phyloP scores from a whole-genome alignment of 306 rosid species.

The Dryas alaskensis region DNA sequence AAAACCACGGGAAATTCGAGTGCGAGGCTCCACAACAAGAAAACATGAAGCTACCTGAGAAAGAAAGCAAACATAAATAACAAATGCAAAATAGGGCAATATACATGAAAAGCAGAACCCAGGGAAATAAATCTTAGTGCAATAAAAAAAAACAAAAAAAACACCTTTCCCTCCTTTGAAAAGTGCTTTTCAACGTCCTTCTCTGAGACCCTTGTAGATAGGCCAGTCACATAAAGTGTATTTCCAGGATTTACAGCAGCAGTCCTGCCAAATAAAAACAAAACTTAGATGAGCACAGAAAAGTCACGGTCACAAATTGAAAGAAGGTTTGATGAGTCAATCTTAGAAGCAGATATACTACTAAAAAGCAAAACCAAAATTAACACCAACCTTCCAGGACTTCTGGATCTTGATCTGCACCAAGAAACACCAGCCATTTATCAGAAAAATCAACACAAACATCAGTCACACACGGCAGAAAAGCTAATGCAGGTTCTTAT shows the following conservation, averaged over 20 bases:
- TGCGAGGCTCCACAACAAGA: conserved; percentile 93
- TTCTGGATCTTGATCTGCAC: conserved; percentile 81
- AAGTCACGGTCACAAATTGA: not conserved
- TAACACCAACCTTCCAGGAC: conserved; percentile 64
- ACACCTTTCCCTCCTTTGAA: conserved; percentile 92
- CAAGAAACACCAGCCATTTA: conserved; percentile 26
- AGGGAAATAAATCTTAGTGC: not conserved
- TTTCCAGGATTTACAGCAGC: conserved; percentile 59
- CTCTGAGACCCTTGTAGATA: conserved; percentile 86
- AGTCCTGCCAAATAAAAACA: conserved; percentile 33
- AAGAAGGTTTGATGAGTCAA: not conserved
- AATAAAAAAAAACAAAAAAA: not conserved
- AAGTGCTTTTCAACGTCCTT: conserved; percentile 91
- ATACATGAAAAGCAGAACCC: not conserved
- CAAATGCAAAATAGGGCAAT: not conserved
- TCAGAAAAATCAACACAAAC: not conserved
- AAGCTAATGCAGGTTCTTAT: not conserved
- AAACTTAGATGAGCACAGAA: conserved; percentile 22
- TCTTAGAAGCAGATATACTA: not conserved
- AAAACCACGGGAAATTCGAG: conserved; percentile 92
- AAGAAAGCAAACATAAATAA: conserved; percentile 3
- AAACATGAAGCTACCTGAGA: conserved; percentile 91
- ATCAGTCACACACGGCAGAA: not conserved
- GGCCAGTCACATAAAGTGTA: conserved; percentile 94
- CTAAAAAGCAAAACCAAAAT: not conserved